Percentiles rank a stretch among this genome's conserved stretches.
Conservation (phyloP, 148 eudicot genomes). For the Persicaria maculosa region DNA sequence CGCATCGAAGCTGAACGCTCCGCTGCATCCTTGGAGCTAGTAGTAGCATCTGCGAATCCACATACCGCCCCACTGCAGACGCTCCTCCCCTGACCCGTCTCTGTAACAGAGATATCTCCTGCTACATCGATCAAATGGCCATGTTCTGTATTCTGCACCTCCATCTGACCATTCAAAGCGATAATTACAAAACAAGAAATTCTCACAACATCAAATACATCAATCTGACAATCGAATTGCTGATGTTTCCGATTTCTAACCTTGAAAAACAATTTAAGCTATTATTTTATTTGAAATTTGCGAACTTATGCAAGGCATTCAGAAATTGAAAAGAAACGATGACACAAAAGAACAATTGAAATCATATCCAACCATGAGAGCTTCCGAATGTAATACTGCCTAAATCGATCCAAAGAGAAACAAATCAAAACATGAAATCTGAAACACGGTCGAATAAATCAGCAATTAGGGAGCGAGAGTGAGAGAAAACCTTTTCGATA, state of each 20-base stretch:
- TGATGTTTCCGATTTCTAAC: not conserved
- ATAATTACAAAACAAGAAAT: not conserved
- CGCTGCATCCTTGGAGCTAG: slow-evolving; percentile 36
- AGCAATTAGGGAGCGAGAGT: not conserved
- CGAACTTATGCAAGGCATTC: not conserved
- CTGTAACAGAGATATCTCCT: slow-evolving; percentile 20
- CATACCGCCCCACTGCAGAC: slow-evolving; percentile 48
- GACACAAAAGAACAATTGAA: not conserved
- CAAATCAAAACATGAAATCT: not conserved
- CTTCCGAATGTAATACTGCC: not conserved
- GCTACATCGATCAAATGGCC: slow-evolving; percentile 33
- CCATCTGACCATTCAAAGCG: slow-evolving; percentile 29
- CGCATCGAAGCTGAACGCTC: slow-evolving; percentile 49
- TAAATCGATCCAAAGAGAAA: not conserved
- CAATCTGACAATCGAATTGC: not conserved
- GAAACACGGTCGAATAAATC: not conserved
- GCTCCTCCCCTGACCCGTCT: slow-evolving; percentile 17
- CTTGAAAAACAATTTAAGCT: not conserved
- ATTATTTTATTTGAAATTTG: not conserved
- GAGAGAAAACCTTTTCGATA: not conserved
- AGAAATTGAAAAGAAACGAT: not conserved
- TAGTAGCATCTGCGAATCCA: slow-evolving; percentile 42
- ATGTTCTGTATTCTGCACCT: slow-evolving; percentile 18
- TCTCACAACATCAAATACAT: not conserved
- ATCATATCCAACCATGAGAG: not conserved